These are phyloP conservation scores for Kitagawia praeruptora DNA, from an alignment of 129 eudicot genomes.

Conservation along the genomic window DNA sequence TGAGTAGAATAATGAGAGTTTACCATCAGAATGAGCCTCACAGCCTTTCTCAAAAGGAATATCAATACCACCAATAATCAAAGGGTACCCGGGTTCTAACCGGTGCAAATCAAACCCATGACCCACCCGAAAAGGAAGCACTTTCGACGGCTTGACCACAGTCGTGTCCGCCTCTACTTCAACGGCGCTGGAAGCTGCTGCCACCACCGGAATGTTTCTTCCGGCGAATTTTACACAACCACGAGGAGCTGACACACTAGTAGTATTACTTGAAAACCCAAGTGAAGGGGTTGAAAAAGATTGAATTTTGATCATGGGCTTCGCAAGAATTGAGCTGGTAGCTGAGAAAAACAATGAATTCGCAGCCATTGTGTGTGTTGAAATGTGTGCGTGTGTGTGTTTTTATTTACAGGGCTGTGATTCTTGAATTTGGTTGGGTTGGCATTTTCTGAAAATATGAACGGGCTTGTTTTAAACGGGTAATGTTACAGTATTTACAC, in stretches of 20 bases:
- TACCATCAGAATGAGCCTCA: constrained; percentile 99
- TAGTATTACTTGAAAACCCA: not conserved
- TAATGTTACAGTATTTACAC: not conserved
- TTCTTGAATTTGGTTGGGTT: not conserved
- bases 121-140: constrained; percentile 82
- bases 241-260: not conserved
- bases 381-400: not conserved
- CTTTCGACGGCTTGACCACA: constrained; percentile 32
- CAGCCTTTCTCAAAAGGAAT: constrained; percentile 93
- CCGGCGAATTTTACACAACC: constrained; percentile 18
- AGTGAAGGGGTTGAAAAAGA: constrained; percentile 1
- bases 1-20: not conserved
- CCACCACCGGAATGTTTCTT: constrained; percentile 13
- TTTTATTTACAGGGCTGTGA: no score
- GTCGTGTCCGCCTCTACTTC: constrained; percentile 33
- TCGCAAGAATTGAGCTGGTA: constrained; percentile 11
- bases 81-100: constrained; percentile 87
- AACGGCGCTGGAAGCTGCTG: constrained; percentile 41
- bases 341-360: constrained; percentile 28
- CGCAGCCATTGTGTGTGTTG: constrained; percentile 26
- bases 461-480: not conserved
- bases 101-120: constrained; percentile 95
- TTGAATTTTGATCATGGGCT: constrained; percentile 17
- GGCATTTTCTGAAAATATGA: not conserved
- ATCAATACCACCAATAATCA: constrained; percentile 87